A percentile compares a stretch with the other conserved stretches of the same genome.
Conservation (phyloP, 352 stramenopile genomes). For the Phytophthora brassicae region DNA sequence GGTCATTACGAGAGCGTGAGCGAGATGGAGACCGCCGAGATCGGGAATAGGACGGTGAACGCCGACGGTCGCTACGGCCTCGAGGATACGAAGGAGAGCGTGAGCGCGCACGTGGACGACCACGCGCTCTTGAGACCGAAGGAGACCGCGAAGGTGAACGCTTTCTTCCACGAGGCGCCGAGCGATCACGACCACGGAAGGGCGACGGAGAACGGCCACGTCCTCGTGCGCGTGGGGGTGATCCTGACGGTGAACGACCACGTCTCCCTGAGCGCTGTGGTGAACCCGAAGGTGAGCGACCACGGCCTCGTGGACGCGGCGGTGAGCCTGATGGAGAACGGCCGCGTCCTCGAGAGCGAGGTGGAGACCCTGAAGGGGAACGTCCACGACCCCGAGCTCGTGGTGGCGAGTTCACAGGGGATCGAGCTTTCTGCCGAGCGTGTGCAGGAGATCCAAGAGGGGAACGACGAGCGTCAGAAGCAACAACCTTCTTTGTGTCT, state of each 20-base stretch:
- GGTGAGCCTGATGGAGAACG: slow-evolving; percentile 32
- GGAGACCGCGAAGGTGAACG: slow-evolving; percentile 25
- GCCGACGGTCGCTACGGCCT: slow-evolving; percentile 22
- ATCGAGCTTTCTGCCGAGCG: slow-evolving; percentile 11
- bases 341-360: slow-evolving; percentile 10
- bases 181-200: slow-evolving; percentile 25
- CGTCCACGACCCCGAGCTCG: slow-evolving; percentile 24
- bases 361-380: slow-evolving; percentile 28
- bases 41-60: slow-evolving; percentile 37
- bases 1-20: slow-evolving; percentile 46
- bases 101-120: slow-evolving; percentile 26
- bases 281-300: slow-evolving; percentile 18
- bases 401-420: slow-evolving; percentile 11
- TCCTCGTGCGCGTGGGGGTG: slow-evolving; percentile 25
- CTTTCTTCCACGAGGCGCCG: slow-evolving; percentile 24
- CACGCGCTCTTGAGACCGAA: slow-evolving; percentile 22
- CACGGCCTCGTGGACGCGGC: slow-evolving; percentile 23
- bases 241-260: slow-evolving; percentile 33
- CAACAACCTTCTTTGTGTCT: slow-evolving; percentile 15
- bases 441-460: slow-evolving; percentile 10
- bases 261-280: slow-evolving; percentile 23
- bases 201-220: slow-evolving; percentile 25
- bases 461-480: slow-evolving; percentile 18
- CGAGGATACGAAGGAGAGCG: slow-evolving; percentile 35
- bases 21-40: slow-evolving; percentile 38